Conservation (phyloP, 306 rosid genomes). For the Elaeagnus macrophylla region DNA sequence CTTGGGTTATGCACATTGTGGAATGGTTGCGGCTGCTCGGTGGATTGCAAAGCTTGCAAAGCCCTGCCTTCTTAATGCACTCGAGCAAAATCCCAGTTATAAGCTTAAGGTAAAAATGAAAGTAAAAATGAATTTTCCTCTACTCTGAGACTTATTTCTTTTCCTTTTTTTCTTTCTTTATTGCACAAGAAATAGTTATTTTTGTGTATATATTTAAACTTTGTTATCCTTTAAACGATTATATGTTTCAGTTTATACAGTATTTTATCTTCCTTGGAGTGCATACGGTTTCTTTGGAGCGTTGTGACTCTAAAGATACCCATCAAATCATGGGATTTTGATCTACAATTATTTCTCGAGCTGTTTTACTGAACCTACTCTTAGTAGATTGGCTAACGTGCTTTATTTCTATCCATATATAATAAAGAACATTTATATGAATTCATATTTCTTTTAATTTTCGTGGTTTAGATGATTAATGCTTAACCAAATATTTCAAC, state of each 20-base stretch:
- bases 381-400: not conserved
- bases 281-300: no score
- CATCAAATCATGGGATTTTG: no score
- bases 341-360: not conserved
- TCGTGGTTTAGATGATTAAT: not conserved
- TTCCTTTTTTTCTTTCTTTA: no score
- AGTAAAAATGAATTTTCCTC: not conserved
- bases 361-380: not conserved
- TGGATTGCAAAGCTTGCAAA: constrained; percentile 86
- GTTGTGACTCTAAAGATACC: no score
- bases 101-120: constrained; percentile 49
- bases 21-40: constrained; percentile 96
- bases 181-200: not conserved
- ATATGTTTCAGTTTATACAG: no score
- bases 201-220: not conserved
- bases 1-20: constrained; percentile 92
- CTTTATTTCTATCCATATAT: not conserved
- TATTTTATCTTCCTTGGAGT: no score
- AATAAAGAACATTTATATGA: not conserved
- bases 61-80: constrained; percentile 71
- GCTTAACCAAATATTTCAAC: constrained; percentile 2
- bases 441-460: not conserved
- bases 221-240: no score
- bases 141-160: not conserved
- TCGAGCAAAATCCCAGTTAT: constrained; percentile 49